Base-by-base conservation (phyloP, 2,329 filamentous ascomycete genomes). In the Claviceps fusiformis region DNA sequence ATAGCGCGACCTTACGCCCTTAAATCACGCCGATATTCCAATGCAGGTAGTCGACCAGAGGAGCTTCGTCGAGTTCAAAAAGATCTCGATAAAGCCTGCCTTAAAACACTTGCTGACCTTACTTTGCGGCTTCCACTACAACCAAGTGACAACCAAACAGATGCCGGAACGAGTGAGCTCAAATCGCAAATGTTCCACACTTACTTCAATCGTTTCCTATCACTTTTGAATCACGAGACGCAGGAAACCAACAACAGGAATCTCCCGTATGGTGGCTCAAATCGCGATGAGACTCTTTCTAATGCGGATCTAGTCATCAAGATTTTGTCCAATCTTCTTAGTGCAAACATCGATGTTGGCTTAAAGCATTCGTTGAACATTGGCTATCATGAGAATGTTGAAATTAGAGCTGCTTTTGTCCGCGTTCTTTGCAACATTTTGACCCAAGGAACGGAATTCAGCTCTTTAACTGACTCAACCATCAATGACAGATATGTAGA, bases 151-250 rank as follows among this genome's bases (percentile, higher is more conserved):
- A 80, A 79, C 5, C 81, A 84, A 59, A 81, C 75, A 13, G 83
- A 87, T 67, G 82, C 80, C 1, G 80, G 82, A 48, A 82, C 80
- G 54, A 85, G 81, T 59, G 83, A 86, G 65, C 74, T 83, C 53
- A 86, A 86, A 63, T 83, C 81, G 0, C 80, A 86, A 62, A 82
- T 86, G 78, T 87, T 87, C 62, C 81, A 85, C 58, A 81, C 78
- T 7, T 87, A 87, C 64, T 86, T 87, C 68, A 86, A 84, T 58
- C 75, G 82, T 8, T 86, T 87, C 62, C 70, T 87, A 24, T 84
- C 81, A 0, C 70, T 87, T 5, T 71, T 87, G 33, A 83, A 83
- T 57, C 73, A 80, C 52, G 81, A 85, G 54, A 67, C 74, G 0
- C 62, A 70, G 8, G 79, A 82, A 44, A 54, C 62, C 19, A 60